phyloP scores from a whole-genome alignment of 192 early-diverging fungal species.

The Nowakowskiella sp. region DNA sequence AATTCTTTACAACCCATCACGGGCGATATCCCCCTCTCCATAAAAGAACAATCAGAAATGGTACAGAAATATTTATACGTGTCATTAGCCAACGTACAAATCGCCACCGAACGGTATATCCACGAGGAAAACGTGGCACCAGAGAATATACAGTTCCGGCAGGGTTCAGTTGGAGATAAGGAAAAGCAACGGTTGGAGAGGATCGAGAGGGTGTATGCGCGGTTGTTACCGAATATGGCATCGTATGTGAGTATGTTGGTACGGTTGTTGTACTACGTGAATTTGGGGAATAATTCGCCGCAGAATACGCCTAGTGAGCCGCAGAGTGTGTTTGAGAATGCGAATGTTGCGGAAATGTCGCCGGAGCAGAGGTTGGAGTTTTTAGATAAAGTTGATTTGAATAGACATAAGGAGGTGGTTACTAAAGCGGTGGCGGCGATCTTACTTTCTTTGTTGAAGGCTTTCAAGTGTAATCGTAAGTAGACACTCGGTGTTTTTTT shows the following conservation, averaged over 20 bases:
- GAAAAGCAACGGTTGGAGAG: conserved; percentile 15
- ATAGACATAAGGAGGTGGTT: conserved; percentile 62
- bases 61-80: conserved; percentile 25
- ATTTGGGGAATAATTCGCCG: conserved; percentile 26
- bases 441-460: conserved; percentile 55
- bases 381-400: conserved; percentile 45
- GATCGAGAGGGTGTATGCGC: conserved; percentile 28
- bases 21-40: conserved; percentile 1
- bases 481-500: background rate
- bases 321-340: too few species aligned
- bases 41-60: conserved; percentile 24
- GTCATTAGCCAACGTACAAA: conserved; percentile 21
- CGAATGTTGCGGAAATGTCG: too few species aligned
- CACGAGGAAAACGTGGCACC: conserved; percentile 9
- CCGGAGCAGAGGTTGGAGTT: conserved; percentile 8
- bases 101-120: conserved; percentile 12
- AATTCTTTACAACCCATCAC: conserved; percentile 27
- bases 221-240: conserved; percentile 23
- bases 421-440: conserved; percentile 64
- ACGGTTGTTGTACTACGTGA: conserved; percentile 42
- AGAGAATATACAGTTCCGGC: conserved; percentile 9
- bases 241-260: conserved; percentile 40
- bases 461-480: conserved; percentile 59
- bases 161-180: conserved; percentile 6
- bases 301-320: background rate